Percentiles rank a stretch among this genome's conserved stretches.
Evolutionary conservation across 257 asterid genomes (phyloP).

Genomic region (Striga asiatica): DNA sequence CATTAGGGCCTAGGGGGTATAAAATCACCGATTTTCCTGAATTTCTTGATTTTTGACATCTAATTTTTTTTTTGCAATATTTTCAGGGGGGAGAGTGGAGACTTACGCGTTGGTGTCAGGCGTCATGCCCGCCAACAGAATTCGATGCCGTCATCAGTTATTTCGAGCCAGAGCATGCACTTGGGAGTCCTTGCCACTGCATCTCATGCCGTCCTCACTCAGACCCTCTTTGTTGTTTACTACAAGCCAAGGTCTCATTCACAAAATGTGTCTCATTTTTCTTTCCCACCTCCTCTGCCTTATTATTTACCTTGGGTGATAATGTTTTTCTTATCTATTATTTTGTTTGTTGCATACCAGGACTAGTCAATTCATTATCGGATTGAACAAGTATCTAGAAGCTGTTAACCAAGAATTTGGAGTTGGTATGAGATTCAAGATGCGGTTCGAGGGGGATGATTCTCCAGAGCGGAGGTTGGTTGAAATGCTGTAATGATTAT

Average conservation of each 20-base stretch:
- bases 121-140: constrained; percentile 49
- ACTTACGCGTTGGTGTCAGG: constrained; percentile 64
- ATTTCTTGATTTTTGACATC: neutral
- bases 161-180: constrained; percentile 86
- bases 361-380: constrained; percentile 68
- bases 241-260: constrained; percentile 67
- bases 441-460: constrained; percentile 77
- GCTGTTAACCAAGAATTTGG: constrained; percentile 47
- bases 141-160: constrained; percentile 70
- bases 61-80: neutral
- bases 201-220: constrained; percentile 56
- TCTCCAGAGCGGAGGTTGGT: constrained; percentile 71
- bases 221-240: constrained; percentile 53
- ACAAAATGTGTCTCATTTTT: no score
- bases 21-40: no score
- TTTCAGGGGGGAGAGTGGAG: constrained; percentile 60
- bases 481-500: neutral
- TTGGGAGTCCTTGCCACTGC: constrained; percentile 84
- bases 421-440: constrained; percentile 71
- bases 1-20: neutral
- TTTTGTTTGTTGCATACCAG: constrained; percentile 29
- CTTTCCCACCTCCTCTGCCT: no score
- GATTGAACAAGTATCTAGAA: constrained; percentile 62
- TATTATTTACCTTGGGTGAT: neutral
- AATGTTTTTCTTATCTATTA: neutral